phyloP scores from a whole-genome alignment of 1,284 basidiomycete species.

The Termitomyces sp. region DNA sequence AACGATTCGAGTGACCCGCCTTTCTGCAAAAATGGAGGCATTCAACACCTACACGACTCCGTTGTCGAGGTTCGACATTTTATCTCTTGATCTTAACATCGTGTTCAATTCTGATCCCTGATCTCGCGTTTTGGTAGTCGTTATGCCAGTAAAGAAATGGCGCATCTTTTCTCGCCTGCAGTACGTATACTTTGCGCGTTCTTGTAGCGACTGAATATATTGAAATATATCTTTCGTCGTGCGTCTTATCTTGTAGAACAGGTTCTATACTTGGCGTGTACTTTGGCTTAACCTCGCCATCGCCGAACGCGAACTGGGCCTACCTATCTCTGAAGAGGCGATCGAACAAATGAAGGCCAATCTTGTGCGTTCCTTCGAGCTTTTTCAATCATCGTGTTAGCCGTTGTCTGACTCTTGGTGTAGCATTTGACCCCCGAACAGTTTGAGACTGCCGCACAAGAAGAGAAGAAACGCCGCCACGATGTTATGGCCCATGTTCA shows the following conservation, averaged over 20 bases:
- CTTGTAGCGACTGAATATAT: not conserved
- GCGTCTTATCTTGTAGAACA: conserved; percentile 54
- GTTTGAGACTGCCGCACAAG: conserved; percentile 87
- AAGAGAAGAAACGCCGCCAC: conserved; percentile 97
- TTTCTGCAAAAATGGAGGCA: conserved; percentile 44
- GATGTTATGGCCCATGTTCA: conserved; percentile 99
- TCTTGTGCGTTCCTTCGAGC: conserved; percentile 49
- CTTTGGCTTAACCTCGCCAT: conserved; percentile 97
- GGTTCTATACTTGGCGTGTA: conserved; percentile 95
- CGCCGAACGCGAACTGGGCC: conserved; percentile 93
- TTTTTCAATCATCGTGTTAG: not conserved
- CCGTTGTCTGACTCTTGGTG: not conserved
- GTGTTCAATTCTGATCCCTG: conserved; percentile 12
- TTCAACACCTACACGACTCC: conserved; percentile 73
- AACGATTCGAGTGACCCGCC: too few relatives aligned
- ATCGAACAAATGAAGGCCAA: conserved; percentile 93
- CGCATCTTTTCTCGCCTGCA: conserved; percentile 88
- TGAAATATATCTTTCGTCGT: not conserved
- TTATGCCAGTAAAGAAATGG: conserved; percentile 99
- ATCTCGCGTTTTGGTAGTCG: conserved; percentile 50
- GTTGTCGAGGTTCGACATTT: conserved; percentile 54
- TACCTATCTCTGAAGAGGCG: conserved; percentile 86
- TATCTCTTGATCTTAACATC: not conserved
- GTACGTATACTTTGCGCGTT: conserved; percentile 38
- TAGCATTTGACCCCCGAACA: conserved; percentile 84